A percentile compares a stretch with the other conserved stretches of the same genome.
phyloP scores from a whole-genome alignment of 345 rosid genomes.

The Abelmoschus esculentus region DNA sequence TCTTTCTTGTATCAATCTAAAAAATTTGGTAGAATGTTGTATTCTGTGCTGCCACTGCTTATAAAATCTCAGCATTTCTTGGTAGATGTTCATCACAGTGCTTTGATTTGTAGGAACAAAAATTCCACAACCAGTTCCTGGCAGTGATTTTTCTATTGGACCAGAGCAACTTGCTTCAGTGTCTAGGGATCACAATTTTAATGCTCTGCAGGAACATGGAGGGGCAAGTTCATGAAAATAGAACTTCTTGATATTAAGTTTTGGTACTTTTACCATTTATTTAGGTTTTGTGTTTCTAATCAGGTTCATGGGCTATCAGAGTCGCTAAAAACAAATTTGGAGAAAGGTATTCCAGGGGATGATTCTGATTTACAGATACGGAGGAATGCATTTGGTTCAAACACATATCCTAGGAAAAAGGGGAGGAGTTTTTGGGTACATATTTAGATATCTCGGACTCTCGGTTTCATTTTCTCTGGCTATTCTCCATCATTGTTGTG shows the following conservation, averaged over 20 bases:
- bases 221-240: constrained; percentile 50
- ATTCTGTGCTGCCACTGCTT: background rate
- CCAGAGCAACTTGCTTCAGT: constrained; percentile 62
- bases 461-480: background rate
- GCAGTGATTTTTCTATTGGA: constrained; percentile 55
- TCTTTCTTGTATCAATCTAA: no score
- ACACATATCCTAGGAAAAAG: constrained; percentile 85
- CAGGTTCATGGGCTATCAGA: constrained; percentile 67
- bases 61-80: background rate
- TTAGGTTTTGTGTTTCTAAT: background rate
- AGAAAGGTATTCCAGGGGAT: constrained; percentile 66
- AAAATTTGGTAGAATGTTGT: no score
- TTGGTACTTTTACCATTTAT: background rate
- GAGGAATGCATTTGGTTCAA: constrained; percentile 66
- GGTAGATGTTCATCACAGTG: background rate
- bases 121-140: constrained; percentile 25
- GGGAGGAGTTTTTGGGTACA: constrained; percentile 87
- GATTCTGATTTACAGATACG: constrained; percentile 62
- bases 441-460: background rate
- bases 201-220: constrained; percentile 54
- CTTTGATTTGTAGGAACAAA: constrained; percentile 27
- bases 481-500: background rate
- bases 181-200: constrained; percentile 64
- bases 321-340: constrained; percentile 63
- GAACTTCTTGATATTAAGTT: constrained; percentile 4